phyloP scores from a whole-genome alignment of 2,329 filamentous ascomycete genomes.

The Coccinonectria pachysandricola region DNA sequence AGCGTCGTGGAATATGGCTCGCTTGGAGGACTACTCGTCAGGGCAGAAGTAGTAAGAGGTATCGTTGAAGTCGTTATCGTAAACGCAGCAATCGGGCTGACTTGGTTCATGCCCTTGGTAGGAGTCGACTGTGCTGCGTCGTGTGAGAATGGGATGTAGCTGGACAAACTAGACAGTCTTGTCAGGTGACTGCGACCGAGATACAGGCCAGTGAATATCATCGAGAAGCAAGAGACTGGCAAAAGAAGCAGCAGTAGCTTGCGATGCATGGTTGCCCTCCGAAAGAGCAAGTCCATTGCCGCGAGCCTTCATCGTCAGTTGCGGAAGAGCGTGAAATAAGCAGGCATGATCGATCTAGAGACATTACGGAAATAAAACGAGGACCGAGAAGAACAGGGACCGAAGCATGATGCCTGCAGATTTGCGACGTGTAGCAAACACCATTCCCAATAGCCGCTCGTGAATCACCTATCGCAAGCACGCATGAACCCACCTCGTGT shows the following conservation, averaged over 20 bases:
- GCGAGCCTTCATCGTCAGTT: not conserved
- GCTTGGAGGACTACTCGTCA: too few species aligned
- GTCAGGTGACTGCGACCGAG: constrained; percentile 9
- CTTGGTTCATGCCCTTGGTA: too few species aligned
- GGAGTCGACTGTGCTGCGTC: not conserved
- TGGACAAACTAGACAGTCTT: constrained; percentile 3
- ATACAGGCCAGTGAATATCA: constrained; percentile 10
- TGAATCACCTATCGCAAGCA: too few species aligned
- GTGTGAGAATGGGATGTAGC: constrained; percentile 3
- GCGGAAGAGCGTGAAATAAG: not conserved
- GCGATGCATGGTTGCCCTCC: constrained; percentile 8
- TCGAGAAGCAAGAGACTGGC: constrained; percentile 8
- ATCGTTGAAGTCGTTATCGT: not conserved
- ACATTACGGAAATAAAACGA: too few species aligned
- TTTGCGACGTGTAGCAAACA: too few species aligned
- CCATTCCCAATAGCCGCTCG: too few species aligned
- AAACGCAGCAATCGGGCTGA: not conserved
- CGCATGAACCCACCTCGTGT: too few species aligned
- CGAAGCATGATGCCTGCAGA: too few species aligned
- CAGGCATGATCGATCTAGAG: too few species aligned
- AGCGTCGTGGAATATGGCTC: too few species aligned
- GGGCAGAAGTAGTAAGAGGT: too few species aligned
- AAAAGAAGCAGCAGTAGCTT: constrained; percentile 7
- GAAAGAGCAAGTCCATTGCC: constrained; percentile 1
- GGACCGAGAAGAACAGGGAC: too few species aligned